Percentiles rank a stretch among this genome's conserved stretches.
phyloP scores from a whole-genome alignment of 2,329 filamentous ascomycete genomes.

The Cladosporium sp. region DNA sequence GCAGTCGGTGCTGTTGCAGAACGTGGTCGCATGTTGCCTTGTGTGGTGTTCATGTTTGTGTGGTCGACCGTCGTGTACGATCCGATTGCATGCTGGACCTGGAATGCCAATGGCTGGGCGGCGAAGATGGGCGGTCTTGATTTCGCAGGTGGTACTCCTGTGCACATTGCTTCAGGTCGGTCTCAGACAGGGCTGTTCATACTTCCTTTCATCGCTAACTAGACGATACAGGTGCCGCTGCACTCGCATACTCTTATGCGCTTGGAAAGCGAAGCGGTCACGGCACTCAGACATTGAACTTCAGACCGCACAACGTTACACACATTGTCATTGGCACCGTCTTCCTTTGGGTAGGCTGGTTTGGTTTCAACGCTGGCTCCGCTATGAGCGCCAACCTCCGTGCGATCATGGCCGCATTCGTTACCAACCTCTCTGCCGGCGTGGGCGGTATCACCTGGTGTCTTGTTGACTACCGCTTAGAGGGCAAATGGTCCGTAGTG shows the following conservation, averaged over 20 bases:
- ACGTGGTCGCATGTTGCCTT: slow-evolving; percentile 82
- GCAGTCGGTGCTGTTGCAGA: slow-evolving; percentile 84
- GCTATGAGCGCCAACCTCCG: slow-evolving; percentile 79
- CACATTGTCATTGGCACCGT: slow-evolving; percentile 91
- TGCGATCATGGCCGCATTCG: slow-evolving; percentile 80
- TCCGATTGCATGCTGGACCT: slow-evolving; percentile 92
- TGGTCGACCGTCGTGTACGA: slow-evolving; percentile 91
- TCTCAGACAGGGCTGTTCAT: too few species aligned
- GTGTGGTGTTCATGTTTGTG: slow-evolving; percentile 88
- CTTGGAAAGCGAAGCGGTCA: slow-evolving; percentile 82
- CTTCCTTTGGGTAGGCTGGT: slow-evolving; percentile 95
- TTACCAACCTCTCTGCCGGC: slow-evolving; percentile 82
- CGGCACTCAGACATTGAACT: slow-evolving; percentile 85
- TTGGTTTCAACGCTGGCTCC: slow-evolving; percentile 89
- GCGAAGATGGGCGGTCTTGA: slow-evolving; percentile 78
- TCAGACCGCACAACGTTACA: slow-evolving; percentile 88
- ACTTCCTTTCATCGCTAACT: background rate
- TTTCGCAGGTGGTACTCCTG: slow-evolving; percentile 86
- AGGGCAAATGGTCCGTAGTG: slow-evolving; percentile 89
- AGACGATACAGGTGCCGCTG: slow-evolving; percentile 54
- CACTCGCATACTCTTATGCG: slow-evolving; percentile 88
- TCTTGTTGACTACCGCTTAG: slow-evolving; percentile 81
- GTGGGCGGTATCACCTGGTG: slow-evolving; percentile 88
- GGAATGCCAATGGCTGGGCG: slow-evolving; percentile 82
- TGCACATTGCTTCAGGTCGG: slow-evolving; percentile 79